phyloP scores from a whole-genome alignment of 768 basidiomycete species.

The Lactarius tabidus region DNA sequence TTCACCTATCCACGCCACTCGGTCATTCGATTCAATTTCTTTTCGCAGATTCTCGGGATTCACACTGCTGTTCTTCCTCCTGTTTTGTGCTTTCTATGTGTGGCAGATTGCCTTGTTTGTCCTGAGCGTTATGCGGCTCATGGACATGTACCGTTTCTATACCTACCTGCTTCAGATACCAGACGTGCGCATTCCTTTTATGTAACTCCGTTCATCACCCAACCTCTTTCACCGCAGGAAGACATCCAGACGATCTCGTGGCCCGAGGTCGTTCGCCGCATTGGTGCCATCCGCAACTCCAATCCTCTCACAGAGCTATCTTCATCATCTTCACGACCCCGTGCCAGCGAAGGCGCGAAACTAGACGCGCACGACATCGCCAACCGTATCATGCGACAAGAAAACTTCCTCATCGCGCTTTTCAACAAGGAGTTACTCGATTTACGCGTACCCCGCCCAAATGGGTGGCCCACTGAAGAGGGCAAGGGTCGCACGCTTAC shows the following conservation, averaged over 20 bases:
- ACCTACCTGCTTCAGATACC: conserved; percentile 91
- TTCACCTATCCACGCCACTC: conserved; percentile 10
- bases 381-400: conserved; percentile 95
- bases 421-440: conserved; percentile 97
- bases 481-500: conserved; percentile 80
- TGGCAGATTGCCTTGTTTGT: conserved; percentile 85
- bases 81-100: conserved; percentile 82
- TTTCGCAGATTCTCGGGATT: conserved; percentile 71
- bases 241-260: conserved; percentile 98
- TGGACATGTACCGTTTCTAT: conserved; percentile 96
- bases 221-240: conserved; percentile 46
- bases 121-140: conserved; percentile 68
- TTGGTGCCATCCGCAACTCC: conserved; percentile 84
- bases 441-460: conserved; percentile 76
- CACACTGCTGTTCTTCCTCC: conserved; percentile 76
- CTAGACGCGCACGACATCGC: conserved; percentile 98
- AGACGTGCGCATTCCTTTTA: conserved; percentile 55
- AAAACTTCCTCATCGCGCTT: conserved; percentile 96
- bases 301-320: conserved; percentile 90
- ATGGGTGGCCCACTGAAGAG: conserved; percentile 48
- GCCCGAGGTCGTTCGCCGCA: conserved; percentile 89
- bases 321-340: conserved; percentile 48
- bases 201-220: conserved; percentile 20
- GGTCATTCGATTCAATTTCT: conserved; percentile 4
- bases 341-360: conserved; percentile 71